phyloP scores from a whole-genome alignment of 1,284 basidiomycete genomes.

The Pseudozyma flocculosa region DNA sequence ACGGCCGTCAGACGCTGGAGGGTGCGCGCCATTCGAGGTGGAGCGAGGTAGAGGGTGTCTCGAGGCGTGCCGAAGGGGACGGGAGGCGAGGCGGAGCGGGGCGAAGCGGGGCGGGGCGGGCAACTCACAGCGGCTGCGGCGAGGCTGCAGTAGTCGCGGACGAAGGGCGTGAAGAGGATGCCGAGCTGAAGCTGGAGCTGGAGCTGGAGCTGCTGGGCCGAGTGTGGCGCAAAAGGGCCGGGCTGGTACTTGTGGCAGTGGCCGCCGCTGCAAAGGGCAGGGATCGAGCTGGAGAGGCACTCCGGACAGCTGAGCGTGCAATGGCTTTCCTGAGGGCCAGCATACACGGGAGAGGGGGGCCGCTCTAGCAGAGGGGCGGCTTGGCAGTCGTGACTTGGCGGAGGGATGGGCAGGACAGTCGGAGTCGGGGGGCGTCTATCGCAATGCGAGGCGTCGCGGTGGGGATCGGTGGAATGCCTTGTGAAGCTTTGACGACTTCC shows the following conservation, averaged over 20 bases:
- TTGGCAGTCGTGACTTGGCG: too few species aligned
- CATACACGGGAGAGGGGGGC: conserved; percentile 14
- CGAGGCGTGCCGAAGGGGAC: not conserved
- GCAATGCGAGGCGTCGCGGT: too few species aligned
- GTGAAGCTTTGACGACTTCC: too few species aligned
- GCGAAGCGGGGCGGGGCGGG: conserved; percentile 5
- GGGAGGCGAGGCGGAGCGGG: conserved; percentile 4
- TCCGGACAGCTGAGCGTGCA: conserved; percentile 22
- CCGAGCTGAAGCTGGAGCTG: not conserved
- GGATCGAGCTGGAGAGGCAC: conserved; percentile 7
- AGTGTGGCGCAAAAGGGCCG: not conserved
- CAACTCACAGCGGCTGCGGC: not conserved
- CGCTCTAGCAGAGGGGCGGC: too few species aligned
- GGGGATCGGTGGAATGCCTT: too few species aligned
- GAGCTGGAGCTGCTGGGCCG: not conserved
- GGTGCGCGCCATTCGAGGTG: not conserved
- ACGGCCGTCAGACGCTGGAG: not conserved
- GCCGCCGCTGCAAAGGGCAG: not conserved
- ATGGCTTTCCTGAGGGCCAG: conserved; percentile 28
- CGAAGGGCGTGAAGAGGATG: too few species aligned
- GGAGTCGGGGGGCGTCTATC: too few species aligned
- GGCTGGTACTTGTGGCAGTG: not conserved
- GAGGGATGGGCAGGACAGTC: too few species aligned
- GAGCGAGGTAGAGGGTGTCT: too few species aligned
- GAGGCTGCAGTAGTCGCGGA: too few species aligned